phyloP scores from a whole-genome alignment of 345 rosid genomes.

The Citrus reticulata region DNA sequence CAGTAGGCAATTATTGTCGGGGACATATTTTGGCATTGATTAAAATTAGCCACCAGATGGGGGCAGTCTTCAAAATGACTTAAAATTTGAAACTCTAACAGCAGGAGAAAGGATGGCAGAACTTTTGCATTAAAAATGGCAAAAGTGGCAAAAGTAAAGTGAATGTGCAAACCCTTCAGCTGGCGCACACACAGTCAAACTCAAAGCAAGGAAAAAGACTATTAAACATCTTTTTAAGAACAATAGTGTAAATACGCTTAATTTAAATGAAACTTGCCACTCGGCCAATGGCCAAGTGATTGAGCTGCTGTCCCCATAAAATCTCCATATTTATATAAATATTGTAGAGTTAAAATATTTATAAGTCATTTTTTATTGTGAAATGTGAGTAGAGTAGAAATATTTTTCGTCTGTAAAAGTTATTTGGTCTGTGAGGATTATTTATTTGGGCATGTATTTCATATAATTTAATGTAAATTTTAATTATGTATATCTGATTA shows the following conservation, averaged over 20 bases:
- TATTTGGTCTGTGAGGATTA: fast-evolving
- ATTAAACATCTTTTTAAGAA: slow-evolving; percentile 1
- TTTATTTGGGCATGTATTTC: fast-evolving
- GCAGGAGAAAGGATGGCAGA: neutral
- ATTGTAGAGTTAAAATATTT: no score
- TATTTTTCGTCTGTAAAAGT: no score
- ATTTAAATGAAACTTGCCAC: neutral
- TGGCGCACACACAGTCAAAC: neutral
- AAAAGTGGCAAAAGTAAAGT: slow-evolving; percentile 6
- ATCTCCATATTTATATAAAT: fast-evolving
- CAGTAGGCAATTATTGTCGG: neutral
- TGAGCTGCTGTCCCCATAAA: fast-evolving
- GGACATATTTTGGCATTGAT: neutral
- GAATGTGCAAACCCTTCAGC: neutral
- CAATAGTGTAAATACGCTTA: neutral
- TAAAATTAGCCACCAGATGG: neutral
- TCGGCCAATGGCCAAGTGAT: no score
- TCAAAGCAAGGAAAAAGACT: neutral
- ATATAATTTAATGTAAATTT: no score
- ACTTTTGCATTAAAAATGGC: slow-evolving; percentile 10
- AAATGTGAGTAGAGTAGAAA: fast-evolving
- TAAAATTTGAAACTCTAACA: neutral
- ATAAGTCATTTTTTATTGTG: fast-evolving
- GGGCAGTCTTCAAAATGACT: neutral
- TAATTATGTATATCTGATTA: no score